Evolutionary conservation across 2,329 filamentous ascomycete genomes (phyloP).

Genomic region (Exophiala viscosa): DNA sequence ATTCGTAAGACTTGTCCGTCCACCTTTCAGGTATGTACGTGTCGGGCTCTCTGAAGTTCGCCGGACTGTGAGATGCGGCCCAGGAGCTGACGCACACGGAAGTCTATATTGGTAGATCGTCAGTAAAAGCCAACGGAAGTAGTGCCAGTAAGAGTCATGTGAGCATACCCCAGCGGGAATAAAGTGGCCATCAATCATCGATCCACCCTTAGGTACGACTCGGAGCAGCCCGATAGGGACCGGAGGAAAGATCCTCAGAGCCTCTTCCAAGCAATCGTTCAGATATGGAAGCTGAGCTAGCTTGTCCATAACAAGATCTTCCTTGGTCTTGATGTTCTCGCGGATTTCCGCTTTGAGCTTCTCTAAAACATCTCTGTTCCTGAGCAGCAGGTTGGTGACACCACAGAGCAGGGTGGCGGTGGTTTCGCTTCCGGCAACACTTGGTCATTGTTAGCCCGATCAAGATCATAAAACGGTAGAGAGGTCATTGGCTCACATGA

Average conservation of each 20-base stretch:
- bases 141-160: background rate
- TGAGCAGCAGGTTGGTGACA: too few relatives aligned
- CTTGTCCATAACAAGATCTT: background rate
- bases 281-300: constrained; percentile 43
- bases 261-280: constrained; percentile 46
- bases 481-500: too few relatives aligned
- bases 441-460: too few relatives aligned
- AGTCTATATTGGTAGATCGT: background rate
- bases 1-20: constrained; percentile 25
- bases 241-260: constrained; percentile 45
- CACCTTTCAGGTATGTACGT: constrained; percentile 32
- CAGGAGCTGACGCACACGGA: constrained; percentile 1
- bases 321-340: background rate
- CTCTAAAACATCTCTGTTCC: too few relatives aligned
- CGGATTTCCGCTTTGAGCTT: too few relatives aligned
- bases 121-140: background rate
- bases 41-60: constrained; percentile 29
- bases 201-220: constrained; percentile 14
- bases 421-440: too few relatives aligned
- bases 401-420: too few relatives aligned
- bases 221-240: constrained; percentile 38
- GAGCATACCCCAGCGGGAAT: constrained; percentile 30
- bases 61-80: constrained; percentile 14
- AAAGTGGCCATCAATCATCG: constrained; percentile 30
- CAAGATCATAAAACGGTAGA: too few relatives aligned